A percentile compares a stretch with the other conserved stretches of the same genome.
Evolutionary conservation across 768 basidiomycete genomes (phyloP).

Genomic region (Heimioporus sp.): DNA sequence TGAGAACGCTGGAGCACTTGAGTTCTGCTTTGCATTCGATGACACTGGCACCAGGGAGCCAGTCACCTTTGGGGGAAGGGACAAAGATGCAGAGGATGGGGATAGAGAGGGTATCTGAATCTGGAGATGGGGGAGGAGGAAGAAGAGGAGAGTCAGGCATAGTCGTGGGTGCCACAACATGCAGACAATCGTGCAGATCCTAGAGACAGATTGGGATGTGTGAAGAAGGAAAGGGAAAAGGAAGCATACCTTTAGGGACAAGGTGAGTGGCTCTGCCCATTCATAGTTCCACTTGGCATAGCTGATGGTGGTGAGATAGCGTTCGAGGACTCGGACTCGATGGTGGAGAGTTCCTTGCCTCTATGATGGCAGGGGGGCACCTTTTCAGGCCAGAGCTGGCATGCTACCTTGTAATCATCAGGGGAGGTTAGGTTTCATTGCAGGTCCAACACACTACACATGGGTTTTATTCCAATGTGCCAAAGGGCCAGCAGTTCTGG

Average conservation of each 20-base stretch:
- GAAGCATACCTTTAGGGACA: constrained; percentile 58
- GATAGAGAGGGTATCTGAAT: constrained; percentile 73
- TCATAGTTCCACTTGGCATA: constrained; percentile 62
- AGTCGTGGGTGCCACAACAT: constrained; percentile 75
- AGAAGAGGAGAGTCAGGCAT: constrained; percentile 47
- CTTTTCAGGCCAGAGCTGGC: too few species aligned
- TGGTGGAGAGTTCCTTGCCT: constrained; percentile 23
- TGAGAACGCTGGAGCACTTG: constrained; percentile 47
- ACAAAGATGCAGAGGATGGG: constrained; percentile 81
- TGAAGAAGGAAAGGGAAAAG: neutral
- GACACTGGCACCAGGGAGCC: constrained; percentile 80
- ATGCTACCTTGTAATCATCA: too few species aligned
- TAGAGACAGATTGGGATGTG: constrained; percentile 27
- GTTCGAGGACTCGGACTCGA: constrained; percentile 50
- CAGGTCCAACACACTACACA: too few species aligned
- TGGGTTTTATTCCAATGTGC: too few species aligned
- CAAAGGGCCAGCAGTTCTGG: too few species aligned
- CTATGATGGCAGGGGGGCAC: constrained; percentile 37
- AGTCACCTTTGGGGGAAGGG: constrained; percentile 82
- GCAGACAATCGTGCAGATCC: constrained; percentile 81
- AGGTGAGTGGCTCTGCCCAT: constrained; percentile 56
- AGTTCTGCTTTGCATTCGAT: constrained; percentile 82
- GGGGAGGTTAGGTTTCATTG: too few species aligned
- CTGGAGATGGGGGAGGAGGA: constrained; percentile 6
- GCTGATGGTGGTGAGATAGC: constrained; percentile 69